Percentiles rank a stretch among this genome's conserved stretches.
Conservation (phyloP, 805 yeast species). For the Metschnikowia sp. region DNA sequence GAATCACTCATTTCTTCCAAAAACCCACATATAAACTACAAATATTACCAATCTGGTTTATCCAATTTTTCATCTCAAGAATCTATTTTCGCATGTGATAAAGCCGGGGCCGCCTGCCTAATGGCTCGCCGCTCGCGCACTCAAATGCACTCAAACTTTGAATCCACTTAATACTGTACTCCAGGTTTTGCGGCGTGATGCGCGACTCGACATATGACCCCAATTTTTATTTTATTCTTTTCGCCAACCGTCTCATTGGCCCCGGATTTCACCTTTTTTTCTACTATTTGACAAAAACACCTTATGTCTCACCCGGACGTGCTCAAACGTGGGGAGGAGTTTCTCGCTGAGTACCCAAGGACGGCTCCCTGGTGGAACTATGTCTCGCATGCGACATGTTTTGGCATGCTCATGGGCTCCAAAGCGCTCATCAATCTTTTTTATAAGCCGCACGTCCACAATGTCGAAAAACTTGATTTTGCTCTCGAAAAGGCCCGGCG, state of each 20-base stretch:
- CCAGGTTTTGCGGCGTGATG: slow-evolving; percentile 1
- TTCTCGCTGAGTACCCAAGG: slow-evolving; percentile 62
- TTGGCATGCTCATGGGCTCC: slow-evolving; percentile 60
- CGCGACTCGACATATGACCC: not conserved
- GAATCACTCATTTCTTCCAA: not conserved
- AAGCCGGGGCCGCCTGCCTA: no score
- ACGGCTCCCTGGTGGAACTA: slow-evolving; percentile 57
- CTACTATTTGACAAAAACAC: not conserved
- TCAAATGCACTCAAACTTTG: not conserved
- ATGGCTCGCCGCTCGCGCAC: no score
- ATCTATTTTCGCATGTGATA: no score
- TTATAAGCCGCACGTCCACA: slow-evolving; percentile 61
- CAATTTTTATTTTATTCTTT: not conserved
- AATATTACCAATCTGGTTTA: not conserved
- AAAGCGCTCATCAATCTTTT: slow-evolving; percentile 57
- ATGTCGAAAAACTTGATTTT: slow-evolving; percentile 59
- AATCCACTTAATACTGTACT: not conserved
- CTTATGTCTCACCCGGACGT: slow-evolving; percentile 69
- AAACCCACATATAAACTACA: not conserved
- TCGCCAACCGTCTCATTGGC: not conserved
- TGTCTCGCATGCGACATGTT: slow-evolving; percentile 66
- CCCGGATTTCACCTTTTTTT: not conserved
- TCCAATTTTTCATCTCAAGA: no score
- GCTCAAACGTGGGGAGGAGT: slow-evolving; percentile 68
- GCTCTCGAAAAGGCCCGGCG: slow-evolving; percentile 60